These are phyloP conservation scores for Stephania yunnanensis DNA, from an alignment of 164 flowering plant species.

Conservation along the genomic window DNA sequence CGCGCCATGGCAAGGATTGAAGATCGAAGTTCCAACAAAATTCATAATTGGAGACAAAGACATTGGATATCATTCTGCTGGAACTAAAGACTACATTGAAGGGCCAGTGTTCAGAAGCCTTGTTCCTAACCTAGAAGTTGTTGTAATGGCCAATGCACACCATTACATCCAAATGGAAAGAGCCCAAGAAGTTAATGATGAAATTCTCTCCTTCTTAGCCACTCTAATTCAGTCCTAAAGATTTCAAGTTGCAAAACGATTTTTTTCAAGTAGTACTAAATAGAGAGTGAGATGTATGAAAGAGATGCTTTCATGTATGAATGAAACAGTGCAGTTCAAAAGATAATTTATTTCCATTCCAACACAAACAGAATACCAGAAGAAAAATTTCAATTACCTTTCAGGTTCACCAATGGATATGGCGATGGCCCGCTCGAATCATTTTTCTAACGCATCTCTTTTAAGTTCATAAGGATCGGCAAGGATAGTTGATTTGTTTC, in stretches of 20 bases:
- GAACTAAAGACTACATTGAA: slow-evolving; percentile 19
- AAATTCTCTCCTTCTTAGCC: slow-evolving; percentile 18
- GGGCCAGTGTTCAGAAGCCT: slow-evolving; percentile 15
- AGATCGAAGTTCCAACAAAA: slow-evolving; percentile 23
- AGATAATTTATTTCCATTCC: too few relatives aligned
- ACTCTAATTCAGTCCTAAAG: neutral
- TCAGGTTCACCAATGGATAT: too few relatives aligned
- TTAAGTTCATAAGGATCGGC: too few relatives aligned
- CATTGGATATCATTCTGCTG: slow-evolving; percentile 21
- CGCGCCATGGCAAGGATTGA: slow-evolving; percentile 30
- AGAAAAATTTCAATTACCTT: too few relatives aligned
- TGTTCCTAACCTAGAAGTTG: slow-evolving; percentile 21
- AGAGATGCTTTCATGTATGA: too few relatives aligned
- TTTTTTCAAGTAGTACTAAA: too few relatives aligned
- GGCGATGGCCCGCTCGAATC: too few relatives aligned
- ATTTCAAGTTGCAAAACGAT: neutral
- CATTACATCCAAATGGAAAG: slow-evolving; percentile 21
- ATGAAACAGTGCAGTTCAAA: too few relatives aligned
- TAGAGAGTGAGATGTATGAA: too few relatives aligned
- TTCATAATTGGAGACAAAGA: slow-evolving; percentile 25
- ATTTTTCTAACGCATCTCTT: too few relatives aligned
- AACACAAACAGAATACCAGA: too few relatives aligned
- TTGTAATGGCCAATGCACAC: slow-evolving; percentile 24
- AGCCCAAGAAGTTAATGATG: slow-evolving; percentile 21
- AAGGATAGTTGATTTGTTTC: too few relatives aligned